Conservation (phyloP, 2,329 filamentous ascomycete species). For the Aspergillus transmontanensis region DNA sequence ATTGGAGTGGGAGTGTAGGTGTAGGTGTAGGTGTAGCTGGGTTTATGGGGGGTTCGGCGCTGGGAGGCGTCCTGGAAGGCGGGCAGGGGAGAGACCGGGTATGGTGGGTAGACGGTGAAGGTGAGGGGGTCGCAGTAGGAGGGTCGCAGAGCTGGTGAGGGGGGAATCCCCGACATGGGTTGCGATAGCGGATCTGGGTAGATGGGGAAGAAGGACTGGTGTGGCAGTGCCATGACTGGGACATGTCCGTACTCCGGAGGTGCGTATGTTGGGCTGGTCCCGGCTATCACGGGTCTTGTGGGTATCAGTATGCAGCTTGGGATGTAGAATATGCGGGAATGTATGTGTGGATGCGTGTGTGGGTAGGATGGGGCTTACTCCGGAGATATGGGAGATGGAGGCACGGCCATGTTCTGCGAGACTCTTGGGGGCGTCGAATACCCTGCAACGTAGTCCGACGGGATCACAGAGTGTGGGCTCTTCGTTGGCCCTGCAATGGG, state of each 20-base stretch:
- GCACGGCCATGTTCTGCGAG: constrained; percentile 31
- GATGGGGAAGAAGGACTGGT: constrained; percentile 30
- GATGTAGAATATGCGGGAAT: neutral
- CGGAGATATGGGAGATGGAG: constrained; percentile 39
- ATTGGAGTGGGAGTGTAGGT: constrained; percentile 12
- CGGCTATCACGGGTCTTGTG: constrained; percentile 24
- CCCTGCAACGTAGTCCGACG: constrained; percentile 31
- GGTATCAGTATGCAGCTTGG: constrained; percentile 1
- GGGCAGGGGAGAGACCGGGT: constrained; percentile 25
- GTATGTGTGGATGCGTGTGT: constrained; percentile 18
- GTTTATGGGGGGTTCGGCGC: constrained; percentile 2
- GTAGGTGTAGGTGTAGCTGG: constrained; percentile 12
- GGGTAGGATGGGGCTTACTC: constrained; percentile 29
- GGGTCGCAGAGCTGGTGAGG: constrained; percentile 32
- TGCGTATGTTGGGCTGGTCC: constrained; percentile 24
- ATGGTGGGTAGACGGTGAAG: constrained; percentile 32
- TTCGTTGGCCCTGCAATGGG: constrained; percentile 47
- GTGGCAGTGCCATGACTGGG: constrained; percentile 26
- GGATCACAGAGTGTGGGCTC: constrained; percentile 35
- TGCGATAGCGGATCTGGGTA: constrained; percentile 28
- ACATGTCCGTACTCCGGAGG: constrained; percentile 29
- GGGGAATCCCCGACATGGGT: constrained; percentile 27
- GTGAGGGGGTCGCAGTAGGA: constrained; percentile 31
- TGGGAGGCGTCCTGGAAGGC: constrained; percentile 11
- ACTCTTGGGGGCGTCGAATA: constrained; percentile 37